A percentile compares a stretch with the other conserved stretches of the same genome.
Conservation (phyloP, 108 stramenopile species). For the Heterococcus sp. region DNA sequence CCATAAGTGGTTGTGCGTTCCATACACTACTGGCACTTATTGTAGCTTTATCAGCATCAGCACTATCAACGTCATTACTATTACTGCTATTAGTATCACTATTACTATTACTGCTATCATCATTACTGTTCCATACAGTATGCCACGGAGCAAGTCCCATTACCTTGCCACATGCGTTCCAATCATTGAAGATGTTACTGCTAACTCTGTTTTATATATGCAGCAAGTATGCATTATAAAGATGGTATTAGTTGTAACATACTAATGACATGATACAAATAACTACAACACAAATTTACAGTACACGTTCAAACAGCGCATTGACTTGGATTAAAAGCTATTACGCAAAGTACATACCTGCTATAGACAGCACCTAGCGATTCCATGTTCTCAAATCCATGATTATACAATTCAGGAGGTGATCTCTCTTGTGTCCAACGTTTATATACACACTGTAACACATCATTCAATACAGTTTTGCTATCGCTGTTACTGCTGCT, state of each 20-base stretch:
- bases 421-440: constrained; percentile 77
- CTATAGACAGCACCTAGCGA: constrained; percentile 89
- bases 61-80: not conserved
- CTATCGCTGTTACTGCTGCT: too few relatives aligned
- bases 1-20: not conserved
- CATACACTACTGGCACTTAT: too few relatives aligned
- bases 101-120: constrained; percentile 6
- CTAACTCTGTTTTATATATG: constrained; percentile 74
- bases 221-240: too few relatives aligned
- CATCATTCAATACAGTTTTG: not conserved
- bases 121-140: too few relatives aligned
- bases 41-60: not conserved
- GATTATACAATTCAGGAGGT: constrained; percentile 77
- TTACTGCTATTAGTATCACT: not conserved
- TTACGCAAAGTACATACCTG: constrained; percentile 1
- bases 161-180: constrained; percentile 87
- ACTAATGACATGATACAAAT: too few relatives aligned
- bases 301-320: too few relatives aligned
- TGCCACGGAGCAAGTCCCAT: constrained; percentile 90
- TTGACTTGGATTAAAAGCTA: too few relatives aligned
- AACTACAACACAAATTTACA: too few relatives aligned
- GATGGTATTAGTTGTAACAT: too few relatives aligned
- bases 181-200: constrained; percentile 88
- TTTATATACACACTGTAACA: constrained; percentile 67
- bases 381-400: constrained; percentile 92